phyloP scores from a whole-genome alignment of 768 basidiomycete genomes.

The Sistotremastrum niveocremeum region DNA sequence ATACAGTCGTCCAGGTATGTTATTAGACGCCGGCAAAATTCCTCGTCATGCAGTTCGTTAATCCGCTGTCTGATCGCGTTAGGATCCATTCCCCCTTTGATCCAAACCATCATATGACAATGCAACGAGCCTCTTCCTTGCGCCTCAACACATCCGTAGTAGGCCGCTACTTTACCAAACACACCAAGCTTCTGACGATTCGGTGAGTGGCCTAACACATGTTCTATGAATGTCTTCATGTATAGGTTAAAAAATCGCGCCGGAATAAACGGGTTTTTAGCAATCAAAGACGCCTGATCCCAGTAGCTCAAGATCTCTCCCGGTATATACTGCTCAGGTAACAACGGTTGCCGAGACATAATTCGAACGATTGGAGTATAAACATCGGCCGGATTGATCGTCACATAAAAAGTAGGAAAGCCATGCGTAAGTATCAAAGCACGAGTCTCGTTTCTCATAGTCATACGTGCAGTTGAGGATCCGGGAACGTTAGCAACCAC shows the following conservation, averaged over 20 bases:
- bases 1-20: constrained; percentile 16
- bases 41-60: constrained; percentile 3
- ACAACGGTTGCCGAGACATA: constrained; percentile 19
- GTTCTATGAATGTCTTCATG: constrained; percentile 21
- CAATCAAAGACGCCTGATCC: constrained; percentile 23
- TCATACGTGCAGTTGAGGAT: constrained; percentile 14
- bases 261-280: constrained; percentile 25
- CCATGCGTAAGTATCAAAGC: constrained; percentile 21
- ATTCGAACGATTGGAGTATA: constrained; percentile 29
- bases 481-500: constrained; percentile 13
- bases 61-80: constrained; percentile 13
- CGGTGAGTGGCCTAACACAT: constrained; percentile 15
- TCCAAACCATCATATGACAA: constrained; percentile 29
- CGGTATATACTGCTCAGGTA: too few species aligned
- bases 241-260: constrained; percentile 29
- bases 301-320: constrained; percentile 17
- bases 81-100: constrained; percentile 21
- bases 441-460: constrained; percentile 25
- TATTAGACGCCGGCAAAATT: constrained; percentile 11
- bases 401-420: constrained; percentile 28
- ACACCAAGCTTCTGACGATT: constrained; percentile 19
- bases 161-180: constrained; percentile 19
- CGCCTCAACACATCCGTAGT: constrained; percentile 29
- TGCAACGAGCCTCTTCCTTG: constrained; percentile 27
- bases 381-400: constrained; percentile 30